Conservation (phyloP, 1,139 yeast species). For the Hyphopichia fennica region DNA sequence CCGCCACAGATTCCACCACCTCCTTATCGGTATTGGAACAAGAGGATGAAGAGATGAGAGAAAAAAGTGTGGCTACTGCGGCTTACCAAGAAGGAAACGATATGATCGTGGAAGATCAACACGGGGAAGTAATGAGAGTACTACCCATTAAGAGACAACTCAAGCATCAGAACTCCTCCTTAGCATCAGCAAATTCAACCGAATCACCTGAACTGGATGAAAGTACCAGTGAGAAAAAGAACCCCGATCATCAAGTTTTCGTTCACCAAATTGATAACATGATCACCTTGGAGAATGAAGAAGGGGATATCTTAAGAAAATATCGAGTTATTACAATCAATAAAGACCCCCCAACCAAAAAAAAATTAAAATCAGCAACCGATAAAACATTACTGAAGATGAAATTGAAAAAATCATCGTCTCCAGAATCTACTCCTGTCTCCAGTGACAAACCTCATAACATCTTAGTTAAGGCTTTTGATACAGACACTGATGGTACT, state of each 20-base stretch:
- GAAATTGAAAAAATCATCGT: not conserved
- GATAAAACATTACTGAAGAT: not conserved
- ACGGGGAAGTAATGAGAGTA: not conserved
- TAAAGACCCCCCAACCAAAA: not conserved
- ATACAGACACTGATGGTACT: not conserved
- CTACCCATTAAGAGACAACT: not conserved
- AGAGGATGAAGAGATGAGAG: not conserved
- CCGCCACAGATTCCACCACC: not conserved
- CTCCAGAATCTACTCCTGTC: not conserved
- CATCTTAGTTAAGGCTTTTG: not conserved
- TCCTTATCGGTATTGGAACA: not conserved
- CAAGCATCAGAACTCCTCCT: not conserved
- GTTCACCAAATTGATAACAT: not conserved
- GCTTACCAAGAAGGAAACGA: not conserved
- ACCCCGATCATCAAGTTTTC: not conserved
- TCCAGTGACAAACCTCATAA: not conserved
- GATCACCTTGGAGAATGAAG: not conserved
- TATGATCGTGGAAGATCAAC: conserved; percentile 1
- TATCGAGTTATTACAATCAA: not conserved
- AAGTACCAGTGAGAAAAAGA: not conserved
- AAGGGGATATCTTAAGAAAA: not conserved
- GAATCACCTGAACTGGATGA: not conserved
- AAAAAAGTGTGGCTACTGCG: not conserved
- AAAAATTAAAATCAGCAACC: not conserved
- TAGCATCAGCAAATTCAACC: not conserved